Conservation (phyloP, 805 yeast genomes). For the Tetrapisispora pingtungensis region DNA sequence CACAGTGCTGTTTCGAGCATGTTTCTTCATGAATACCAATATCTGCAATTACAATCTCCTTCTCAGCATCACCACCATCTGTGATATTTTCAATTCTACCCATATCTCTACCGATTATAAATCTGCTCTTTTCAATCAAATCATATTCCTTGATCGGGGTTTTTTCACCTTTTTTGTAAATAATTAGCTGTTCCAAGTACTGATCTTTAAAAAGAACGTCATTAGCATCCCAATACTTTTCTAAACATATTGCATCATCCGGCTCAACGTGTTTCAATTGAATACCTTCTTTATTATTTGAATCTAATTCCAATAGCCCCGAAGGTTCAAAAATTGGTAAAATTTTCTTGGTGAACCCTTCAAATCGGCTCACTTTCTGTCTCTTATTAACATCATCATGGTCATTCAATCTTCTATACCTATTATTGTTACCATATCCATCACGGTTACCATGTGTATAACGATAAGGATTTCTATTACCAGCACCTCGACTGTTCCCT, state of each 20-base stretch:
- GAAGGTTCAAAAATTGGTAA: constrained; percentile 32
- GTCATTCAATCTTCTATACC: too few species aligned
- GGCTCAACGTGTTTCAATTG: constrained; percentile 34
- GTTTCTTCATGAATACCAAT: constrained; percentile 29
- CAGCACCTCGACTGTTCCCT: background rate
- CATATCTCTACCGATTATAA: constrained; percentile 32
- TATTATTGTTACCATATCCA: background rate
- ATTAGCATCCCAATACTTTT: constrained; percentile 9
- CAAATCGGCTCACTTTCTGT: background rate
- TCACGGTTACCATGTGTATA: background rate
- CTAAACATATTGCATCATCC: constrained; percentile 25
- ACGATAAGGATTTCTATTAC: background rate
- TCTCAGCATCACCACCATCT: constrained; percentile 6
- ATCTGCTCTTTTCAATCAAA: constrained; percentile 22
- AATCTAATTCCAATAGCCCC: constrained; percentile 35
- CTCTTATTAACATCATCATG: too few species aligned
- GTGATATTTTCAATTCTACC: constrained; percentile 2
- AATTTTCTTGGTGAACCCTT: constrained; percentile 3
- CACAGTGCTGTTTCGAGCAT: constrained; percentile 42
- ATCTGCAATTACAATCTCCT: constrained; percentile 26
- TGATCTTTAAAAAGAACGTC: constrained; percentile 15
- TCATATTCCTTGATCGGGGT: constrained; percentile 16
- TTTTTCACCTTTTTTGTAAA: constrained; percentile 24
- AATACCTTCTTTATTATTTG: constrained; percentile 28
- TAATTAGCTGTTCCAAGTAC: constrained; percentile 20